Percentiles rank a stretch among this genome's conserved stretches.
Conservation (phyloP, 2,329 filamentous ascomycete species). For the Talaromyces islandicus region DNA sequence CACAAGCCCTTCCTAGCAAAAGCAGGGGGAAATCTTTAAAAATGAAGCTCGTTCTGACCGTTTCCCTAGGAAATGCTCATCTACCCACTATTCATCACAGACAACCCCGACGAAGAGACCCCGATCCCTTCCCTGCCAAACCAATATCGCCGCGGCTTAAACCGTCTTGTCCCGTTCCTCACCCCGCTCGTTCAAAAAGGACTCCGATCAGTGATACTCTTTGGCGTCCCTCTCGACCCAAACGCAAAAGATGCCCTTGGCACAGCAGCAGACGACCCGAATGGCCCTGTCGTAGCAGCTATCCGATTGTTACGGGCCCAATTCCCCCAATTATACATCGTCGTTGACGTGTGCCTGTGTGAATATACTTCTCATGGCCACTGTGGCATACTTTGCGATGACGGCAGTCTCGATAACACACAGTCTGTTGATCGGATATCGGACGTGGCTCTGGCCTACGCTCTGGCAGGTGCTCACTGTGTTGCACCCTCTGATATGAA, state of each 20-base stretch:
- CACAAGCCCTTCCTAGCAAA: too few species aligned
- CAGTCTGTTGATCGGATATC: conserved; percentile 91
- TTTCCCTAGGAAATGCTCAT: conserved; percentile 83
- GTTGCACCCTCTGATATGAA: conserved; percentile 99
- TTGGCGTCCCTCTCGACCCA: conserved; percentile 80
- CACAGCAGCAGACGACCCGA: conserved; percentile 85
- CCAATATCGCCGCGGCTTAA: conserved; percentile 81
- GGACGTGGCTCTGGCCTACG: conserved; percentile 96
- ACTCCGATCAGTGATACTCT: conserved; percentile 86
- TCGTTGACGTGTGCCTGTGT: conserved; percentile 91
- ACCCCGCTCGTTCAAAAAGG: conserved; percentile 84
- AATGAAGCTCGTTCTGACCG: background rate
- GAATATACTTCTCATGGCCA: conserved; percentile 98
- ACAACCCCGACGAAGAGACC: conserved; percentile 86
- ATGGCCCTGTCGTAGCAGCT: conserved; percentile 81
- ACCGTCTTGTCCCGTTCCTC: conserved; percentile 77
- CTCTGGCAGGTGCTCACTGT: conserved; percentile 91
- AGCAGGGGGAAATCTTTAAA: too few species aligned
- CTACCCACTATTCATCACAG: conserved; percentile 93
- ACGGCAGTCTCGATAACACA: conserved; percentile 87
- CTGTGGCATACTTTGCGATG: conserved; percentile 90
- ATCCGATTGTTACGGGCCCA: conserved; percentile 77
- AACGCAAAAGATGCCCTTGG: conserved; percentile 85
- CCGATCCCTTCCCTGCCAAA: conserved; percentile 86
- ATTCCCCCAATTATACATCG: conserved; percentile 88